Base-by-base conservation (phyloP, 352 stramenopile species). In the Labyrinthula sp. region DNA sequence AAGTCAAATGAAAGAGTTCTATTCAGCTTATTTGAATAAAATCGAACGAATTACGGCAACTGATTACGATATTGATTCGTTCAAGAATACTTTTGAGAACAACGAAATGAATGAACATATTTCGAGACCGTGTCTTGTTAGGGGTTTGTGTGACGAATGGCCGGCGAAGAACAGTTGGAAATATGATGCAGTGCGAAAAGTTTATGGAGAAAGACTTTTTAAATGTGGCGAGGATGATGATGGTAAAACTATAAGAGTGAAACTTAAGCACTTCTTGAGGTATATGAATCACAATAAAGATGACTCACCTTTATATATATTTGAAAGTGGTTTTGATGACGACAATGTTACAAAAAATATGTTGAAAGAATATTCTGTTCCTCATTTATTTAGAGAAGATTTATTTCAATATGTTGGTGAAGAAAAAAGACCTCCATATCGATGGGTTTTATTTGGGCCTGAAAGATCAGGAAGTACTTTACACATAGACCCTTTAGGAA, bases 401-500 rank as follows among this genome's bases (percentile, higher is more conserved):
- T 46, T 64, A 21, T 60, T 62, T 20, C 23, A 30, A 20, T 30
- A 61, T n/a, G 38, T 35, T 3, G 50, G 59, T 1, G 36, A 54
- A 18, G 26, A 35, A 2, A 22, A 23, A 14, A 54, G 66, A 34
- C 72, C 72, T 38, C 72, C 72, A 12, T 79, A 73, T 50, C 58
- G 55, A 2, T 56, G 47, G 66, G 65, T 82, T 15, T 50, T 82
- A 10, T 68, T 77, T 14, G 72, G 72, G 6, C 65, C 69, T 6
- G 46, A 61, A 31, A 39, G 70, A 20, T 71, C 57, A 33, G 72
- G 72, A 17, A 79, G 64, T 3, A 64, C 66, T 2, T 45, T 77
- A 65, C 86, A 95, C 54, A 72, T 89, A 15, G 86, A 95, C 57
- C 86, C 86, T 24, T 66, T 89, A 3, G 72, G 75, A 17, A 95